These are phyloP conservation scores for Gautieria morchelliformis DNA, from an alignment of 768 basidiomycete genomes.

Conservation along the genomic window DNA sequence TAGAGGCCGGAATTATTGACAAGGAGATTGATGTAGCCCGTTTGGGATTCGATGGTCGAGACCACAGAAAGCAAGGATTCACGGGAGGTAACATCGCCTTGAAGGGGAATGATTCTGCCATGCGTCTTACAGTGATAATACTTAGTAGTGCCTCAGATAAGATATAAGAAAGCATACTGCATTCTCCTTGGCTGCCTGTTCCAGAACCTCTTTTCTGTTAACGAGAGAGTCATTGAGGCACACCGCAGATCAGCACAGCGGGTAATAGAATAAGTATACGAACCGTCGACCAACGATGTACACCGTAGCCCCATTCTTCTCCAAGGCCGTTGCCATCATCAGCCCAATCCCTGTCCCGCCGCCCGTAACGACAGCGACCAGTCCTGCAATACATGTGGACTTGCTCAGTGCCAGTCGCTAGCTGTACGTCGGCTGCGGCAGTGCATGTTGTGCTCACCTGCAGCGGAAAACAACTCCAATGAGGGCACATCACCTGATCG, in stretches of 20 bases:
- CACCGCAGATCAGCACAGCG: background rate
- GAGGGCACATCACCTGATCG: too few relatives aligned
- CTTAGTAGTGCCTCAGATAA: background rate
- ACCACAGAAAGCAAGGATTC: background rate
- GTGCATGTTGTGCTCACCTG: too few relatives aligned
- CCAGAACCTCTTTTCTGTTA: conserved; percentile 6
- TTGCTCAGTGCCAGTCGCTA: too few relatives aligned
- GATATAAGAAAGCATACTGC: background rate
- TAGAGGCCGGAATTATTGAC: conserved; percentile 10
- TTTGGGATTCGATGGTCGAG: background rate
- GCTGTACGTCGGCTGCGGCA: too few relatives aligned
- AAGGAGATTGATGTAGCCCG: conserved; percentile 9
- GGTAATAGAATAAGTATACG: background rate
- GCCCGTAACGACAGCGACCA: conserved; percentile 14
- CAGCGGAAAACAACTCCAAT: too few relatives aligned
- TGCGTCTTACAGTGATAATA: background rate
- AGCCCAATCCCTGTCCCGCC: conserved; percentile 19
- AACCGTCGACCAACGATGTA: conserved; percentile 19
- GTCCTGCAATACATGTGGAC: conserved; percentile 1
- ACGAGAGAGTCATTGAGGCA: background rate
- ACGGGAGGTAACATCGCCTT: conserved; percentile 8
- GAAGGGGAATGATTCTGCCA: conserved; percentile 9
- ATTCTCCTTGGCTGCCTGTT: conserved; percentile 9
- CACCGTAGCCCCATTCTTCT: conserved; percentile 21
- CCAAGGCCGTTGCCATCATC: conserved; percentile 20